Conservation (phyloP, 2,329 filamentous ascomycete genomes). For the Verruconis gallopava region DNA sequence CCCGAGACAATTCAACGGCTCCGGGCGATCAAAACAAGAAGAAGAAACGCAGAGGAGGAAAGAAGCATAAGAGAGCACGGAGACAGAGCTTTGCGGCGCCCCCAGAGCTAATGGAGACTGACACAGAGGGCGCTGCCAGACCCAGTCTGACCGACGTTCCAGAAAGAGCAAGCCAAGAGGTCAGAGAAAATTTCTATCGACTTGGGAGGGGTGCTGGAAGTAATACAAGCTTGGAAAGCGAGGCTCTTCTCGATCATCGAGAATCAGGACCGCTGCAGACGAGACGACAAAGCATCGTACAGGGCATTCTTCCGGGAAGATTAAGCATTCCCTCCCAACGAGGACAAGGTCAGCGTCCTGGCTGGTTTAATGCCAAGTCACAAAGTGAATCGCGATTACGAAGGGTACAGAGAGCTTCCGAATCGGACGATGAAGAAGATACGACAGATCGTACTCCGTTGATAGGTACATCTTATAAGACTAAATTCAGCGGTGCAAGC, state of each 20-base stretch:
- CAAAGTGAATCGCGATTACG: conserved; percentile 12
- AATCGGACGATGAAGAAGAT: conserved; percentile 5
- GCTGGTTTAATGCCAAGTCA: conserved; percentile 7
- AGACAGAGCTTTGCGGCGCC: conserved; percentile 4
- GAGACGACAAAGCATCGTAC: conserved; percentile 31
- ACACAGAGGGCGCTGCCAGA: neutral
- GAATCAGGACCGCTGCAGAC: conserved; percentile 29
- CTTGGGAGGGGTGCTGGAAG: conserved; percentile 50
- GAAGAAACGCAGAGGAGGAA: conserved; percentile 5
- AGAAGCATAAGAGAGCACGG: conserved; percentile 7
- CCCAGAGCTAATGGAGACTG: neutral
- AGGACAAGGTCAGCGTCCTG: neutral
- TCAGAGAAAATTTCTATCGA: conserved; percentile 35
- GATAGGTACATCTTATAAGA: conserved; percentile 2
- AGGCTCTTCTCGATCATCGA: conserved; percentile 69
- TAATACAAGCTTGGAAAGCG: conserved; percentile 78
- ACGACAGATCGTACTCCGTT: conserved; percentile 5
- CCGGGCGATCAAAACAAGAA: conserved; percentile 3
- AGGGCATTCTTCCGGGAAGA: conserved; percentile 12
- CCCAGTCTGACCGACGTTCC: conserved; percentile 1
- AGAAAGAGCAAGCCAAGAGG: conserved; percentile 1
- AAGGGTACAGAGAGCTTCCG: conserved; percentile 11
- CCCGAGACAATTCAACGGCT: neutral
- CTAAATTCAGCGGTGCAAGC: neutral
- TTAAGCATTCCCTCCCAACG: neutral